Evolutionary conservation across 1,139 yeast species (phyloP).

Genomic region (Oligophagozyma castellii): DNA sequence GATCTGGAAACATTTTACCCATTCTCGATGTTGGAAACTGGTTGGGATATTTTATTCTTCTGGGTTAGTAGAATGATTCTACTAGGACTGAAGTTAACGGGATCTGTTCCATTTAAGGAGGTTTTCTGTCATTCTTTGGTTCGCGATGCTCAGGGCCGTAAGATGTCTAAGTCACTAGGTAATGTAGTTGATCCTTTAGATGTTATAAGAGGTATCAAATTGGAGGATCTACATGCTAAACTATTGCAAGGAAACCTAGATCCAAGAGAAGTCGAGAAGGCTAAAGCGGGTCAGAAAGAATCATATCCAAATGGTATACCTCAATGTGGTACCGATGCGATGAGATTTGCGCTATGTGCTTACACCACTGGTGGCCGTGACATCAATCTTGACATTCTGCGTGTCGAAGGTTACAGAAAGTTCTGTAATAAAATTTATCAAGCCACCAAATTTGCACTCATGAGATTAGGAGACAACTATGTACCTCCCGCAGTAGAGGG

Average conservation of each 20-base stretch:
- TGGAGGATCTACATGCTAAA: conserved; percentile 70
- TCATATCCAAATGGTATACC: conserved; percentile 97
- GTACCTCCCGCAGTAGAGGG: conserved; percentile 54
- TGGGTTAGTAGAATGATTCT: conserved; percentile 98
- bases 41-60: conserved; percentile 98
- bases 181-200: conserved; percentile 93
- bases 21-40: conserved; percentile 89
- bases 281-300: conserved; percentile 74
- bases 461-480: conserved; percentile 84
- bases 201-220: conserved; percentile 76
- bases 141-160: conserved; percentile 98
- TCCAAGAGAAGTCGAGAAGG: conserved; percentile 76
- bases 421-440: conserved; percentile 99
- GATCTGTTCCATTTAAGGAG: conserved; percentile 84
- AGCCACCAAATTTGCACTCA: conserved; percentile 92
- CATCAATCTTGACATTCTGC: conserved; percentile 85
- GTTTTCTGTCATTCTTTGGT: conserved; percentile 97
- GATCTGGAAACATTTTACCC: conserved; percentile 78
- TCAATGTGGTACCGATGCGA: conserved; percentile 98
- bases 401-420: conserved; percentile 98
- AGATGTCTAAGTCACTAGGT: conserved; percentile 96
- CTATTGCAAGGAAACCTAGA: conserved; percentile 74
- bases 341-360: conserved; percentile 96
- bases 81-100: conserved; percentile 81
- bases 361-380: conserved; percentile 98